phyloP scores from a whole-genome alignment of 306 rosid genomes.

The Heteromeles arbutifolia region DNA sequence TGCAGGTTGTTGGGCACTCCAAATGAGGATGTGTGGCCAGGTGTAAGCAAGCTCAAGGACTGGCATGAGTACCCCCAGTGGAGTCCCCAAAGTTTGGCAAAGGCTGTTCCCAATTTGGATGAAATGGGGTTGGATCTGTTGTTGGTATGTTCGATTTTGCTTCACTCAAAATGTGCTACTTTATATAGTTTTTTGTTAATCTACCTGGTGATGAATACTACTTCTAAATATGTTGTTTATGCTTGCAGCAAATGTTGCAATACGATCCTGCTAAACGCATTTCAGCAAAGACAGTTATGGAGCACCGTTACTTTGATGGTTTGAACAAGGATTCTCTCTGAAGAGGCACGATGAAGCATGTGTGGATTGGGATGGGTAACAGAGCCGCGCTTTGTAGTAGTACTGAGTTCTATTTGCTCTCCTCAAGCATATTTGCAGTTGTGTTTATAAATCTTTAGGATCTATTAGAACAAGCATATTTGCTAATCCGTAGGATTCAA shows the following conservation, averaged over 20 bases:
- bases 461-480: neutral
- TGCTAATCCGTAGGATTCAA: neutral
- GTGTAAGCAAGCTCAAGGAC: conserved; percentile 79
- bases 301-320: conserved; percentile 72
- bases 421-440: conserved; percentile 26
- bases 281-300: conserved; percentile 95
- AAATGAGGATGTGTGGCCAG: conserved; percentile 87
- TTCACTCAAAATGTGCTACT: neutral
- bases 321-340: conserved; percentile 44
- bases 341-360: neutral
- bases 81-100: conserved; percentile 60
- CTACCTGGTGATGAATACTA: neutral
- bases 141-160: conserved; percentile 29
- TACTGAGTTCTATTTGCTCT: conserved; percentile 18
- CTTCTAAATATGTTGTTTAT: neutral
- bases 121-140: conserved; percentile 58
- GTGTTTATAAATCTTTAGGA: neutral
- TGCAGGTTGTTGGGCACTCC: conserved; percentile 88
- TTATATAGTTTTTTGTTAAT: neutral
- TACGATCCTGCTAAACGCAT: conserved; percentile 68
- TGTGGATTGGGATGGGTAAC: neutral
- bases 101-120: conserved; percentile 66
- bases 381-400: neutral
- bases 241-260: conserved; percentile 70
- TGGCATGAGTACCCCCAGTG: conserved; percentile 99